Percentiles rank a stretch among this genome's conserved stretches.
Evolutionary conservation across 306 rosid species (phyloP).

Genomic region (Benincasa hispida): DNA sequence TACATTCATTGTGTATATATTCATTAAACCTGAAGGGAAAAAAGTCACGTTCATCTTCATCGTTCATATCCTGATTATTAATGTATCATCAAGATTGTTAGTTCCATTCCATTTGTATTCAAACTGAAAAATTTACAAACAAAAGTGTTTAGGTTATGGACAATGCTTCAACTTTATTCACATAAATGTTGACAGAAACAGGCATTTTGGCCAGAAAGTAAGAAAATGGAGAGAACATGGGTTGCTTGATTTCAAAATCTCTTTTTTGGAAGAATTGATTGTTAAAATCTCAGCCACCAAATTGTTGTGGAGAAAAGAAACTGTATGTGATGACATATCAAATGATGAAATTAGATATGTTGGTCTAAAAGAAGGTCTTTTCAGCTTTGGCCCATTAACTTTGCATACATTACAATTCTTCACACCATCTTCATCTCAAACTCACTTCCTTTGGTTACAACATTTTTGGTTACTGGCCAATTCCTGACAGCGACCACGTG

Average conservation of each 20-base stretch:
- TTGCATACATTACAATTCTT: neutral
- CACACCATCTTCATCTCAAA: neutral
- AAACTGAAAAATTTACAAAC: too few species aligned
- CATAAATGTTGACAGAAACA: neutral
- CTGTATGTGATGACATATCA: neutral
- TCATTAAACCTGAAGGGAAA: conserved; percentile 14
- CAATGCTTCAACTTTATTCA: neutral
- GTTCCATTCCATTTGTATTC: neutral
- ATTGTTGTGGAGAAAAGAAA: neutral
- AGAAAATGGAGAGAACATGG: neutral
- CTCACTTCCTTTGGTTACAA: neutral
- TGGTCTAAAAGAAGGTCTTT: neutral
- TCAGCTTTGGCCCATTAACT: neutral
- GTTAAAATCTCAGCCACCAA: neutral
- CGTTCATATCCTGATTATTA: neutral
- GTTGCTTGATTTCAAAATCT: too few species aligned
- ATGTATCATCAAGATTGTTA: neutral
- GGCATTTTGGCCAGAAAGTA: neutral
- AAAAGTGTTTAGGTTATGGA: neutral
- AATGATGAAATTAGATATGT: neutral
- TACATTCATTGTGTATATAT: conserved; percentile 36
- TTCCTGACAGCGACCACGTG: neutral
- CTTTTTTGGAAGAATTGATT: neutral
- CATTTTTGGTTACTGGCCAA: neutral
- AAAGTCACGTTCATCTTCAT: conserved; percentile 1